Evolutionary conservation across 2,329 filamentous ascomycete genomes (phyloP), one percentile per base, ranked within the genome.

Genomic region (Colletotrichum orchidophilum): DNA sequence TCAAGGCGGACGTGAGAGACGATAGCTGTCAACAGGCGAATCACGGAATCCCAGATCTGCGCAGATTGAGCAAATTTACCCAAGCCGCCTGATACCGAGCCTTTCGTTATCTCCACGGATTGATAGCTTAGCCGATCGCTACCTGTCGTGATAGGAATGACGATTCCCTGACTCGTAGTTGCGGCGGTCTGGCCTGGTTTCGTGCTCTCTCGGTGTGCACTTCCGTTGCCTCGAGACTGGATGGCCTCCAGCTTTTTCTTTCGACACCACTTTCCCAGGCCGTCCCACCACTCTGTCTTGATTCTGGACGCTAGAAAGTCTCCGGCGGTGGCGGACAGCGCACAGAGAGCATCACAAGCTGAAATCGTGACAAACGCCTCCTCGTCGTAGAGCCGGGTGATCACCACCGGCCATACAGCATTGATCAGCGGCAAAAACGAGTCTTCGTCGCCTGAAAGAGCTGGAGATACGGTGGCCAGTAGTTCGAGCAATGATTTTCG

Each of bases 341-440:
- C 83, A 2, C 84, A 84, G 3, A 98, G 84, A 0, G 94, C 88
- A 15, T 90, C 86, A 70, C 94, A 91, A 6, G 94, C 91, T 18
- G 91, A 89, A 9, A 92, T 87, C 2, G 88, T 88, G 11, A 98
- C 88, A 77, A 91, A 93, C 0, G 89, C 83, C 79, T 94, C 91
- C 4, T 82, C 74, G 73, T 94, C 93, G 74, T 90, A 88, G 6
- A 94, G 83, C 27, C 91, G 87, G n/a, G 87, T 85, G 1, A 92
- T 83, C 5, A 97, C 83, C 7, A 97, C 92, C 0, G 95, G 95
- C 96, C 96, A 99, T 8, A 98, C 85, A 3, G 93, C 92, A 80
- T 98, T 96, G 75, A 98, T 91, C 0, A 98, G 87, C 0, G 96
- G 96, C 1, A 99, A 83, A 78, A 97, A 98, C 0, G 91, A 90